Conservation (phyloP, 495 filamentous ascomycete species). For the Talaromyces borbonicus region DNA sequence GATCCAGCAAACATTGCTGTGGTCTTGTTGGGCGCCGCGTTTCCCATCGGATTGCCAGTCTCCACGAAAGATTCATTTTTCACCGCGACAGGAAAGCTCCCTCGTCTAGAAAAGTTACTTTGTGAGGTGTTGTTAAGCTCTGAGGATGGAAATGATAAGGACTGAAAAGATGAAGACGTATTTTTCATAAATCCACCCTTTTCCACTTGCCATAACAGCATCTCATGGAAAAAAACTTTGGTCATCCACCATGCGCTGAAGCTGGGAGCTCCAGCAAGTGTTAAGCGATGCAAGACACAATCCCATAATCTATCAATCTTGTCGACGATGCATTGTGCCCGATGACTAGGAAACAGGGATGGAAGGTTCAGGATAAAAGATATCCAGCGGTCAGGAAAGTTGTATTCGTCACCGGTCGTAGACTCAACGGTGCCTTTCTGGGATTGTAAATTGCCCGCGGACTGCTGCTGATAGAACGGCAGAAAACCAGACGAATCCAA, state of each 20-base stretch:
- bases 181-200: conserved; percentile 83
- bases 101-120: not conserved
- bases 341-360: conserved; percentile 59
- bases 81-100: conserved; percentile 1
- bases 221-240: conserved; percentile 96
- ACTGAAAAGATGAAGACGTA: conserved; percentile 35
- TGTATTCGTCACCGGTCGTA: conserved; percentile 37
- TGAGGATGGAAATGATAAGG: conserved; percentile 20
- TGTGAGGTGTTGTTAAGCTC: conserved; percentile 8
- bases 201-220: conserved; percentile 85
- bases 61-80: conserved; percentile 5
- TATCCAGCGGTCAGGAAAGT: conserved; percentile 78
- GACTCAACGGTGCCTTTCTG: conserved; percentile 28
- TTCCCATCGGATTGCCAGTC: conserved; percentile 8
- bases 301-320: conserved; percentile 37
- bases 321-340: conserved; percentile 45
- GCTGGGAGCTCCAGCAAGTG: conserved; percentile 69
- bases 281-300: conserved; percentile 41
- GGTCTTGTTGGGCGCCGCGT: conserved; percentile 16
- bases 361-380: conserved; percentile 70
- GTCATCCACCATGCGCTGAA: conserved; percentile 97
- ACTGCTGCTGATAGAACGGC: conserved; percentile 28
- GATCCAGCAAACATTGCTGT: conserved; percentile 19
- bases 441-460: conserved; percentile 24
- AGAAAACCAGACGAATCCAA: conserved; percentile 20